Evolutionary conservation across 2,329 filamentous ascomycete genomes (phyloP), one percentile per base, ranked within the genome.

Genomic region (Cryphonectria naterciae): DNA sequence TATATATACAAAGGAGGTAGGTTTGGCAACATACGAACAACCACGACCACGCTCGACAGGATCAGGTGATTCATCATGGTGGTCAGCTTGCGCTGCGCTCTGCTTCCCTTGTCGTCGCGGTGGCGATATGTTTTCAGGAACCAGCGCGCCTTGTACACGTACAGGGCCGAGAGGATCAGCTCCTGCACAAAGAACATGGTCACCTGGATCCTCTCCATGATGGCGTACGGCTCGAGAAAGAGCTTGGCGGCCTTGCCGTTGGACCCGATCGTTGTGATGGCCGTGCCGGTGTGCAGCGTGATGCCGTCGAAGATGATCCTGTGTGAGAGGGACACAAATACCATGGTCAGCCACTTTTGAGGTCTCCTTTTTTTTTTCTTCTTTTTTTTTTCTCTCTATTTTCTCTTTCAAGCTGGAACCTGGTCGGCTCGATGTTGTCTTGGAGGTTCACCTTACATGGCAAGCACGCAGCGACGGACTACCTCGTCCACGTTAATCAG

Each of bases 181-280:
- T 89, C 87, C 74, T 89, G 87, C 17, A 88, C 68, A 74, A 85
- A 87, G 75, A 89, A 89, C 10, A 86, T 80, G 7, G 85, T 85
- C 76, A 88, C 84, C 75, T 89, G 86, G 25, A 88, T 81, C 76
- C 86, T 85, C 73, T 89, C 87, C 79, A 86, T 78, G 67, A 85
- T 77, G 17, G 81, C 81, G 71, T 86, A 87, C 8, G 77, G 81
- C 6, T 68, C 49, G 13, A 81, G 72, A 69, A 81, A 85, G 19
- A 76, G 65, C 0, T 78, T 68, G 61, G 79, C 43, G 76, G 78
- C 77, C 6, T 75, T 73, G 0, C 80, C 79, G 73, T 86, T 86
- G 0, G 85, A 80, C 15, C 85, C 88, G 72, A 84, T 89, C 2
- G 86, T 85, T 41, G 91, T 78, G 1, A 90, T 81, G 0, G 84